Evolutionary conservation across 768 basidiomycete genomes (phyloP), one percentile per base, ranked within the genome.

Genomic region (Psilocybe sp.): DNA sequence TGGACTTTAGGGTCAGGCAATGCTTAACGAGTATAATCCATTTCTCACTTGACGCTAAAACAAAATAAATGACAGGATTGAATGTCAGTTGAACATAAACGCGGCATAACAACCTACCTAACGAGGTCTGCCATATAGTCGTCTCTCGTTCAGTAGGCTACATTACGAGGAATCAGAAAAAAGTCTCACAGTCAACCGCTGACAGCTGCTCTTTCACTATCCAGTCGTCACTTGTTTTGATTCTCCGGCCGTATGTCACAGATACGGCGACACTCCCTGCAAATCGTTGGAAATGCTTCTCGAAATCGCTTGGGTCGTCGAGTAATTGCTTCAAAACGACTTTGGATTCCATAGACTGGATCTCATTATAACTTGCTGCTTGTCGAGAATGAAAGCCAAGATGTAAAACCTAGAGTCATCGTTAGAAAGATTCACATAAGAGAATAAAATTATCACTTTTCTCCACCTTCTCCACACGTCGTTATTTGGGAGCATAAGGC

Each of bases 391-490:
- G 73, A 50, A 77, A 75, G 1, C 72, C 73, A 12, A 61, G 57
- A 52, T 79, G 77, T 35, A 77, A 66, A 19, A 77, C 65, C 75
- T 76, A 18, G 5, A 12, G 11, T 23, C 42, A 9, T 20, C 9
- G 15, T 12, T 37, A 19, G 41, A n/a, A 49, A 46, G 34, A 28
- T 35, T 18, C 23, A 41, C 33, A n/a, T 37, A 5, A 12, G 19
- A 19, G 9, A 37, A 7, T 31, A 38, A 48, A 45, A 31, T 10
- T 40, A 35, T 14, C 20, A 76, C 77, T 62, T 73, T 75, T 15
- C 76, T 70, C 73, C 74, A 77, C 60, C 66, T 71, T 15, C 73
- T 66, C 77, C 76, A 79, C n/a, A 58, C 51, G 5, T 75, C 71
- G 32, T 68, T 70, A 48, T 74, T 69, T 2, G 70, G 68, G 5